Conservation (phyloP, 1,284 basidiomycete species). For the Nidula niveotomentosa region DNA sequence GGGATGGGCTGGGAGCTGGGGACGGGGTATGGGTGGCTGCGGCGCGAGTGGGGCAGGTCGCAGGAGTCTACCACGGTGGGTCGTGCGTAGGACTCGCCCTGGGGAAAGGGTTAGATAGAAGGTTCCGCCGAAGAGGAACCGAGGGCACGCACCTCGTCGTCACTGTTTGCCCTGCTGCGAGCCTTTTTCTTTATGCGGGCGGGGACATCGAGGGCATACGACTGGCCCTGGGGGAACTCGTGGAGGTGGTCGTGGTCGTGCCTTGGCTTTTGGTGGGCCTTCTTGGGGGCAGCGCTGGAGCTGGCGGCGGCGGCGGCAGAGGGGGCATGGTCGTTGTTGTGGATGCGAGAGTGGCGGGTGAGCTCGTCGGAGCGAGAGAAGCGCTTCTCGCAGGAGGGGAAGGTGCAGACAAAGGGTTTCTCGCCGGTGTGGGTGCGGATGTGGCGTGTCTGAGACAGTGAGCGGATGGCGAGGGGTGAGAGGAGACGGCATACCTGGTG, state of each 20-base stretch:
- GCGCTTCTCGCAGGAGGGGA: slow-evolving; percentile 95
- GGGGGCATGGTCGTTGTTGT: slow-evolving; percentile 57
- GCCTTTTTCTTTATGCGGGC: slow-evolving; percentile 67
- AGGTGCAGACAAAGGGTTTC: slow-evolving; percentile 94
- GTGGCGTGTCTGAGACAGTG: slow-evolving; percentile 79
- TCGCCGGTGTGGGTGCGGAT: slow-evolving; percentile 98
- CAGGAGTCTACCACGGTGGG: slow-evolving; percentile 56
- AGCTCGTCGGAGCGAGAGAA: slow-evolving; percentile 98
- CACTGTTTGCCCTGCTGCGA: slow-evolving; percentile 72
- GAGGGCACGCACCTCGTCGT: slow-evolving; percentile 63
- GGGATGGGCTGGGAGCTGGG: slow-evolving; percentile 32
- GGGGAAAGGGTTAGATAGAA: slow-evolving; percentile 16
- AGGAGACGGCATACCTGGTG: slow-evolving; percentile 71
- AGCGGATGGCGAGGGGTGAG: slow-evolving; percentile 13
- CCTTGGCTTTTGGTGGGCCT: slow-evolving; percentile 16
- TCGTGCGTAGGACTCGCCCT: slow-evolving; percentile 69
- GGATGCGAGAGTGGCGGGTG: slow-evolving; percentile 94
- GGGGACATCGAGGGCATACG: slow-evolving; percentile 26
- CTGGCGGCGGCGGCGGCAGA: slow-evolving; percentile 5
- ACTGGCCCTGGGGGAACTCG: background rate
- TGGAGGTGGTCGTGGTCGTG: slow-evolving; percentile 1
- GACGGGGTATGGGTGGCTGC: slow-evolving; percentile 27
- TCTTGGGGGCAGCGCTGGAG: slow-evolving; percentile 11
- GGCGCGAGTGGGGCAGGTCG: slow-evolving; percentile 44
- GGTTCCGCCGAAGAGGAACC: slow-evolving; percentile 4